Percentiles rank a stretch among this genome's conserved stretches.
These are phyloP conservation scores for Cercospora zeina DNA, from an alignment of 2,329 filamentous ascomycete genomes.

Conservation along the genomic window DNA sequence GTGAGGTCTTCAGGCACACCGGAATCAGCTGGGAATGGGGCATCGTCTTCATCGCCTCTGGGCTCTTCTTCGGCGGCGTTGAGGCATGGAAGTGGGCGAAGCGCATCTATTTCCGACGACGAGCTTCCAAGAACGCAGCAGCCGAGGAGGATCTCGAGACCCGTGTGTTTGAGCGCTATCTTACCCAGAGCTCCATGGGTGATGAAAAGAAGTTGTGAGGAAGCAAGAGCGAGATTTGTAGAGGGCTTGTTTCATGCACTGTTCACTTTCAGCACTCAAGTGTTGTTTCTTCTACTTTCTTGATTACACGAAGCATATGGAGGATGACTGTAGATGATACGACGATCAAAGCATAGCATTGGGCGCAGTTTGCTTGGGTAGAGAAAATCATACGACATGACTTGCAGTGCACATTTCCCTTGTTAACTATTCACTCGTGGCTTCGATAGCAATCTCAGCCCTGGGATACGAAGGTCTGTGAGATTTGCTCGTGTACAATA, in stretches of 20 bases:
- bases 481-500: no score
- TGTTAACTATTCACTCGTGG: no score
- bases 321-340: neutral
- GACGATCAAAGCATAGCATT: neutral
- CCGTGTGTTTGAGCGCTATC: constrained; percentile 32
- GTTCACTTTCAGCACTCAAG: neutral
- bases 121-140: constrained; percentile 20
- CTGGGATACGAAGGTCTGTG: no score
- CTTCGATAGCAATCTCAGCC: no score
- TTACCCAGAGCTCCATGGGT: constrained; percentile 29
- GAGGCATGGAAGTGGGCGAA: constrained; percentile 70
- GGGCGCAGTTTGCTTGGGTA: neutral
- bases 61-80: constrained; percentile 60
- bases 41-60: constrained; percentile 55
- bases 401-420: no score
- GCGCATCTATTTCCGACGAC: constrained; percentile 43
- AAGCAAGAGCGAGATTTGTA: neutral
- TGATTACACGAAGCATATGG: neutral
- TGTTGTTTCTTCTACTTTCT: neutral
- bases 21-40: constrained; percentile 70
- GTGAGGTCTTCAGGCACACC: constrained; percentile 64
- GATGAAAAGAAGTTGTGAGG: constrained; percentile 25
- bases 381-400: neutral
- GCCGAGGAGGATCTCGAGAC: constrained; percentile 28
- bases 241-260: neutral